Evolutionary conservation across 139 green algal genomes (phyloP).

Genomic region (Pseudopediastrum boryanum): DNA sequence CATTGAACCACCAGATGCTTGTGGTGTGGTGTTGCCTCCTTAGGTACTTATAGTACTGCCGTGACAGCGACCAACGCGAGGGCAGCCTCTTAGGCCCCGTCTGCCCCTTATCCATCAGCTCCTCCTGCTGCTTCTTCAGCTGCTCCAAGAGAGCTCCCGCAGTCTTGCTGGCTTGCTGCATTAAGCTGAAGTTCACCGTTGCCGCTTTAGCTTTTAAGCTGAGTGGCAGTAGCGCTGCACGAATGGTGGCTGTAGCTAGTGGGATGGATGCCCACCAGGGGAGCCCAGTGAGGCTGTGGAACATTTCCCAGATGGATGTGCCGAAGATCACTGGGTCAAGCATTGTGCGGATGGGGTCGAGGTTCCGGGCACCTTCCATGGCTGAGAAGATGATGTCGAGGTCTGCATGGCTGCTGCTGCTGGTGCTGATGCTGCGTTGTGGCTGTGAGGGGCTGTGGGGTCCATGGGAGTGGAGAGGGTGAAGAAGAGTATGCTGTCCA

Average conservation of each 20-base stretch:
- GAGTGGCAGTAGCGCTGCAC: constrained; percentile 48
- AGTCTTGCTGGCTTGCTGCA: constrained; percentile 21
- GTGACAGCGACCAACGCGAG: background rate
- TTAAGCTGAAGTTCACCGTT: constrained; percentile 40
- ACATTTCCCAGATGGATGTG: constrained; percentile 43
- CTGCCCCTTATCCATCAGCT: background rate
- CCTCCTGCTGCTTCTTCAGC: constrained; percentile 31
- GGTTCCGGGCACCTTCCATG: too few relatives aligned
- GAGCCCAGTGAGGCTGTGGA: constrained; percentile 44
- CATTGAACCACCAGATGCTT: constrained; percentile 27
- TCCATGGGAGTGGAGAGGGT: too few relatives aligned
- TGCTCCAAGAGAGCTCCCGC: constrained; percentile 15
- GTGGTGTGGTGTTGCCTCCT: constrained; percentile 32
- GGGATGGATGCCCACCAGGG: constrained; percentile 65
- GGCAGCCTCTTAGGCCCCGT: background rate
- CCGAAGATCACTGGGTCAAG: constrained; percentile 47
- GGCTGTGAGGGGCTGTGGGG: too few relatives aligned
- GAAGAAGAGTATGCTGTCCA: too few relatives aligned
- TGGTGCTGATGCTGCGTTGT: too few relatives aligned
- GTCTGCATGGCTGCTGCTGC: too few relatives aligned
- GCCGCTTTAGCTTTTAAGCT: constrained; percentile 46
- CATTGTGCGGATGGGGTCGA: constrained; percentile 16
- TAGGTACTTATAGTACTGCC: constrained; percentile 25
- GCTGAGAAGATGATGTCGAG: too few relatives aligned
- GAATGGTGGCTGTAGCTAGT: constrained; percentile 44